phyloP scores from a whole-genome alignment of 176 grass and related monocot genomes.

The Microstegium vimineum region DNA sequence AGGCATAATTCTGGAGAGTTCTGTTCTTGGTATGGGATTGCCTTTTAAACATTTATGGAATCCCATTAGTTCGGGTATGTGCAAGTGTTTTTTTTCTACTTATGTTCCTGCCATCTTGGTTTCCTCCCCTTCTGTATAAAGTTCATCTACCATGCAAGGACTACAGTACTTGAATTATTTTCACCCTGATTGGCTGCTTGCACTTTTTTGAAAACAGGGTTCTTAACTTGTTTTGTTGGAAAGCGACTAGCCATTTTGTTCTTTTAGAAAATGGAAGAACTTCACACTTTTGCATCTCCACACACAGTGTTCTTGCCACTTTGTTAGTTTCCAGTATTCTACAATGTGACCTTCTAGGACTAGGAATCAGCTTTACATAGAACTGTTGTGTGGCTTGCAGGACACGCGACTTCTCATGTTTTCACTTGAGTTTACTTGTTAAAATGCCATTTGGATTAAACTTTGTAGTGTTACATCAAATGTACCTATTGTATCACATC shows the following conservation, averaged over 20 bases:
- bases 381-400: background rate
- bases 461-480: background rate
- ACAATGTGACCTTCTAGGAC: background rate
- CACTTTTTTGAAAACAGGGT: background rate
- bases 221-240: background rate
- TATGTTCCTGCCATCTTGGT: background rate
- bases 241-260: conserved; percentile 3
- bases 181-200: background rate
- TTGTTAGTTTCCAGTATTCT: too few relatives aligned
- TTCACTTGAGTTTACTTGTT: background rate
- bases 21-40: conserved; percentile 44
- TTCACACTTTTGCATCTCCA: too few relatives aligned
- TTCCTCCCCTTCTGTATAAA: background rate
- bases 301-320: too few relatives aligned
- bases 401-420: background rate
- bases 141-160: background rate
- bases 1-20: conserved; percentile 51
- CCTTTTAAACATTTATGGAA: conserved; percentile 80
- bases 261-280: too few relatives aligned
- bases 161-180: background rate
- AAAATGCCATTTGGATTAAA: background rate
- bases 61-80: conserved; percentile 67
- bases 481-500: background rate
- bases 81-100: background rate
- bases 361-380: background rate